A percentile compares a stretch with the other conserved stretches of the same genome.
Evolutionary conservation across 257 asterid species (phyloP).

Genomic region (Apocynum venetum): DNA sequence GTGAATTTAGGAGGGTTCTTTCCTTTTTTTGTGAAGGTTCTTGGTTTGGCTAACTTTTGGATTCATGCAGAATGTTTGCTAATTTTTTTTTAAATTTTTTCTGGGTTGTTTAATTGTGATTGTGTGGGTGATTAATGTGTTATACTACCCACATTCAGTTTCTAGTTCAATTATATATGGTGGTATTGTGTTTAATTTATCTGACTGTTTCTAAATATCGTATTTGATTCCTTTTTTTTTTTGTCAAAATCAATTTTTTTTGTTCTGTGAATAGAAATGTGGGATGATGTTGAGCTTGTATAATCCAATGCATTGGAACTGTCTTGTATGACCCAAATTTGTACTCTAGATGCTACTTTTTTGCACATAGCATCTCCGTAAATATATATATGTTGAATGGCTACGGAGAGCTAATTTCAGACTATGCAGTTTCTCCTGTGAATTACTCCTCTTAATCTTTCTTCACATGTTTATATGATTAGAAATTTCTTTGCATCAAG

Average conservation of each 20-base stretch:
- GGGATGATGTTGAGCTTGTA: neutral
- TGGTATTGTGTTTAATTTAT: neutral
- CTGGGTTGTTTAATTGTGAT: constrained; percentile 1
- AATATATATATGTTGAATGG: neutral
- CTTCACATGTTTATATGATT: neutral
- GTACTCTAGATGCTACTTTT: neutral
- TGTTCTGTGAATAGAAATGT: neutral
- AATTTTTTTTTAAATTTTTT: neutral
- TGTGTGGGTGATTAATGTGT: neutral
- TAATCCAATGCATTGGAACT: neutral
- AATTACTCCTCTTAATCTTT: neutral
- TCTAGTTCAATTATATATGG: neutral
- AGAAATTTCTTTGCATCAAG: neutral
- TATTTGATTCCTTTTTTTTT: neutral
- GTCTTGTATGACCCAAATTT: neutral
- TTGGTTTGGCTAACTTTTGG: neutral
- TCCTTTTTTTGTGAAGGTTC: neutral
- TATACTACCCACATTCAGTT: neutral
- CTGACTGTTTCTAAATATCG: neutral
- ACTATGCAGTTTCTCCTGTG: neutral
- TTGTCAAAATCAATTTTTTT: neutral
- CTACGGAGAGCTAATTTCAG: neutral
- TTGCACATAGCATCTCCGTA: neutral
- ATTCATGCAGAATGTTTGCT: neutral
- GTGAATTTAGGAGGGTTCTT: neutral